These are phyloP conservation scores for Penicillium coffeae DNA, from an alignment of 495 filamentous ascomycete genomes.

Conservation along the genomic window DNA sequence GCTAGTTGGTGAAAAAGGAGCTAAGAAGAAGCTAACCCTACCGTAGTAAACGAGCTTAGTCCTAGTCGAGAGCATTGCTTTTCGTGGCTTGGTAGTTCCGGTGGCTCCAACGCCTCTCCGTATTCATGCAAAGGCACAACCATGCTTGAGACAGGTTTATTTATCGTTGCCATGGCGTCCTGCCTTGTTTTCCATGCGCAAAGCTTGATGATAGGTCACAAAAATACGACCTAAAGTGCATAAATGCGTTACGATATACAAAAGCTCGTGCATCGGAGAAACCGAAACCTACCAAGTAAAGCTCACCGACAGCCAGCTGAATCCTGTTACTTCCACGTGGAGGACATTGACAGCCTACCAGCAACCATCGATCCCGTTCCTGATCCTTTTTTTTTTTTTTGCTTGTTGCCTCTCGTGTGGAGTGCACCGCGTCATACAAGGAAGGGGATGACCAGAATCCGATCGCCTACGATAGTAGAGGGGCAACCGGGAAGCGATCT, in stretches of 20 bases:
- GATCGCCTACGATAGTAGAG: neutral
- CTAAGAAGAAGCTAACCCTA: too few relatives aligned
- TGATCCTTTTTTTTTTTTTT: neutral
- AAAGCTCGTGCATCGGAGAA: too few relatives aligned
- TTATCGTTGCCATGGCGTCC: too few relatives aligned
- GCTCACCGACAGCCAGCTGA: too few relatives aligned
- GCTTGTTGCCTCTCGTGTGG: neutral
- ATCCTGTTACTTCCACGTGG: neutral
- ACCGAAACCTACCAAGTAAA: too few relatives aligned
- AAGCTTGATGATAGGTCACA: neutral
- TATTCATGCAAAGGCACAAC: neutral
- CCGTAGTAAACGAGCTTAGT: too few relatives aligned
- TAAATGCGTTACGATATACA: too few relatives aligned
- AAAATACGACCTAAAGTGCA: too few relatives aligned
- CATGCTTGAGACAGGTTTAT: too few relatives aligned
- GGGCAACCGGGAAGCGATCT: neutral
- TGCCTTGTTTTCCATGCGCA: too few relatives aligned
- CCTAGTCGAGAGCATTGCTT: neutral
- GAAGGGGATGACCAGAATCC: neutral
- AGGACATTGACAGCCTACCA: neutral
- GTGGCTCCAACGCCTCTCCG: neutral
- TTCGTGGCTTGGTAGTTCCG: too few relatives aligned
- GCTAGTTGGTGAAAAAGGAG: too few relatives aligned
- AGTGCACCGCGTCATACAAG: conserved; percentile 1
- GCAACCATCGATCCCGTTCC: neutral